phyloP scores from a whole-genome alignment of 257 asterid genomes.

The Przewalskia tangutica region DNA sequence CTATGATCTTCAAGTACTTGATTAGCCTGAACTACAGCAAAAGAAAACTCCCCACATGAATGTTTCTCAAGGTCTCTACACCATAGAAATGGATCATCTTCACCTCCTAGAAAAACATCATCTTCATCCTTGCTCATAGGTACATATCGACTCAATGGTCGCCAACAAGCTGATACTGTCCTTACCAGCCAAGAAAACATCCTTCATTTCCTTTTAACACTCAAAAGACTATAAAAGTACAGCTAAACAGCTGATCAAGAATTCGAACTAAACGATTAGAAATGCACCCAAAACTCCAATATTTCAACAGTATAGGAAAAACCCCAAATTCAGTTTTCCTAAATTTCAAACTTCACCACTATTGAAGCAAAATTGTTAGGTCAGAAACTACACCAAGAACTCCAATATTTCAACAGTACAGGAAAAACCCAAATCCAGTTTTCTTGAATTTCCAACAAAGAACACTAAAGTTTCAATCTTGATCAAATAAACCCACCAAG shows the following conservation, averaged over 20 bases:
- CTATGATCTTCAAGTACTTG: slow-evolving; percentile 60
- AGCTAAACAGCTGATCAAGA: background rate
- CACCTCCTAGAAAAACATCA: slow-evolving; percentile 28
- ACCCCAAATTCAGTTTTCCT: too few species aligned
- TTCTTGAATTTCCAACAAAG: background rate
- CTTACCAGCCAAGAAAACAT: slow-evolving; percentile 68
- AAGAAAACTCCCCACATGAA: slow-evolving; percentile 67
- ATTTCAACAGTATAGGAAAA: too few species aligned
- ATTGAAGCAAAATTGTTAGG: too few species aligned
- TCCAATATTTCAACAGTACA: too few species aligned
- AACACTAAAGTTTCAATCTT: too few species aligned
- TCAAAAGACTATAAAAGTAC: background rate
- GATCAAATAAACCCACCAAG: too few species aligned
- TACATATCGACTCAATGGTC: slow-evolving; percentile 68
- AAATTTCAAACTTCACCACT: too few species aligned
- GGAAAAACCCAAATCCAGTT: too few species aligned
- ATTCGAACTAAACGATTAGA: background rate
- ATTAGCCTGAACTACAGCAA: slow-evolving; percentile 68
- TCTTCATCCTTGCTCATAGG: slow-evolving; percentile 64
- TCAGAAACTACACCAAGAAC: too few species aligned
- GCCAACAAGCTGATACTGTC: slow-evolving; percentile 42
- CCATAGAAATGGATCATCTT: slow-evolving; percentile 58
- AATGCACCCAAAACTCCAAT: background rate
- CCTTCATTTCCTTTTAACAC: slow-evolving; percentile 55
- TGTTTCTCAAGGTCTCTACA: slow-evolving; percentile 73